phyloP scores from a whole-genome alignment of 1,284 basidiomycete genomes.

The Heterobasidion occidentale region DNA sequence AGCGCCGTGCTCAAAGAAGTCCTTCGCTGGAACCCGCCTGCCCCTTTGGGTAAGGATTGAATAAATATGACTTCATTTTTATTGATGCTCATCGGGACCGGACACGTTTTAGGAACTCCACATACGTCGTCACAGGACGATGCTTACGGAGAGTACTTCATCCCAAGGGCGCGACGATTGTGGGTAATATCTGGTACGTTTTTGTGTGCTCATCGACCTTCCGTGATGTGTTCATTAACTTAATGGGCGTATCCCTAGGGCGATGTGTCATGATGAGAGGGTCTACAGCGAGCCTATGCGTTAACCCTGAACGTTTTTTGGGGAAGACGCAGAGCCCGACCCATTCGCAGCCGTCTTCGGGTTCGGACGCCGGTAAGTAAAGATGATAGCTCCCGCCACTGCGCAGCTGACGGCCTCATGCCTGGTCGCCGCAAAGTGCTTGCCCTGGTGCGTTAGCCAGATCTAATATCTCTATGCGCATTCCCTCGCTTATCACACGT shows the following conservation, averaged over 20 bases:
- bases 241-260: background rate
- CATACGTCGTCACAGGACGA: background rate
- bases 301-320: background rate
- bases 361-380: background rate
- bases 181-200: background rate
- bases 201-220: background rate
- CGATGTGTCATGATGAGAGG: background rate
- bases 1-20: constrained; percentile 10
- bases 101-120: background rate
- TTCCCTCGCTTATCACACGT: background rate
- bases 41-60: background rate
- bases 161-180: background rate
- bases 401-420: background rate
- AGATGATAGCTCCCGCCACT: background rate
- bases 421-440: background rate
- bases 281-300: background rate
- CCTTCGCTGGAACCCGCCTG: constrained; percentile 5
- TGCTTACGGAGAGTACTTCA: background rate
- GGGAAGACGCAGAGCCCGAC: background rate
- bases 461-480: background rate
- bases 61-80: background rate
- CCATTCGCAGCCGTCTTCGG: background rate
- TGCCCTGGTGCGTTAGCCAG: background rate
- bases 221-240: background rate
- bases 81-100: background rate